Evolutionary conservation across 208 protist species (phyloP).

Genomic region (Trypanosoma caninum): DNA sequence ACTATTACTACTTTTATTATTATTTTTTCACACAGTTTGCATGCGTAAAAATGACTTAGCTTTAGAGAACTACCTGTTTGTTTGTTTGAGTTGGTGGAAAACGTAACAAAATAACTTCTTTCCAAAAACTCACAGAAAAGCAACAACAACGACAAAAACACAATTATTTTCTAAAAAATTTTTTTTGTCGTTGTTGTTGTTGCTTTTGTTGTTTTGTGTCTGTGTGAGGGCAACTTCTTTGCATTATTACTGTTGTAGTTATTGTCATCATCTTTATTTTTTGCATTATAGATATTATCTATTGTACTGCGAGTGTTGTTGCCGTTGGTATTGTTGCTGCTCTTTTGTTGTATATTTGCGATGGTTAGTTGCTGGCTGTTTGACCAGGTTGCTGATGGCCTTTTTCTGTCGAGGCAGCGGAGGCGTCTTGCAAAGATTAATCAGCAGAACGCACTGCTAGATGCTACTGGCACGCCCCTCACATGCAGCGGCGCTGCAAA

Average conservation of each 20-base stretch:
- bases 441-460: background rate
- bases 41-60: too few relatives aligned
- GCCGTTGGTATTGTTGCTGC: too few relatives aligned
- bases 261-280: background rate
- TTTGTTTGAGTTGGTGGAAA: too few relatives aligned
- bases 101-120: too few relatives aligned
- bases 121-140: too few relatives aligned
- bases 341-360: too few relatives aligned
- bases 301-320: too few relatives aligned
- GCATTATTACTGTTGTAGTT: background rate
- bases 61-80: too few relatives aligned
- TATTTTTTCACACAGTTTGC: background rate
- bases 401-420: background rate
- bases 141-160: too few relatives aligned
- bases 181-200: too few relatives aligned
- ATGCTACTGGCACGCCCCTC: conserved; percentile 26
- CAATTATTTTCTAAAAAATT: too few relatives aligned
- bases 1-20: background rate
- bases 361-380: conserved; percentile 29
- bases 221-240: background rate
- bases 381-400: conserved; percentile 34
- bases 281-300: background rate
- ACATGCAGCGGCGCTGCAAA: background rate
- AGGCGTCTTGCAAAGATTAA: conserved; percentile 7
- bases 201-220: too few relatives aligned